These are phyloP conservation scores for Brasenia schreberi DNA, from an alignment of 164 flowering plant genomes.

Conservation along the genomic window DNA sequence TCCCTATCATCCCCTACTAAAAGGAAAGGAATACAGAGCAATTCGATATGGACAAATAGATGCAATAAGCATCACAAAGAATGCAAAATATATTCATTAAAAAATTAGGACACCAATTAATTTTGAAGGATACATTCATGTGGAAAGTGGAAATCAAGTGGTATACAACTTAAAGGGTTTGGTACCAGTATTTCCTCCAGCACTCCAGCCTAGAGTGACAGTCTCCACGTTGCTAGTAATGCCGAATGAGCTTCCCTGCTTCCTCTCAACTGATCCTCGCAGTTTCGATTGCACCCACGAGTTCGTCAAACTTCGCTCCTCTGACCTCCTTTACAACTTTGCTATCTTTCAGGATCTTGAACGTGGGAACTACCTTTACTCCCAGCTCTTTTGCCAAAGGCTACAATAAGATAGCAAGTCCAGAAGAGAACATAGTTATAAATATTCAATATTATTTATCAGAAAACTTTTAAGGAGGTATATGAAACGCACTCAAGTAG, in stretches of 20 bases:
- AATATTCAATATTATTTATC: too few species aligned
- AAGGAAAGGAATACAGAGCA: not conserved
- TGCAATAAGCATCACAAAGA: not conserved
- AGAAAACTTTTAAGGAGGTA: slow-evolving; percentile 6
- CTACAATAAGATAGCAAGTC: slow-evolving; percentile 23
- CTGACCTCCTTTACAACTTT: slow-evolving; percentile 78
- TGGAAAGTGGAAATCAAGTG: not conserved
- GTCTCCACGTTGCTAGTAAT: not conserved
- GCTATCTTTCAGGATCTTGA: slow-evolving; percentile 72
- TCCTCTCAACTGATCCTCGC: slow-evolving; percentile 37
- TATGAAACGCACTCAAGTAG: not conserved
- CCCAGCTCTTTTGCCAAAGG: slow-evolving; percentile 90
- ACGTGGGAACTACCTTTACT: slow-evolving; percentile 82
- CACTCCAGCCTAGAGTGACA: not conserved
- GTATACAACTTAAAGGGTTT: not conserved
- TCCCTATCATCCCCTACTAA: not conserved
- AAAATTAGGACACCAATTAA: not conserved
- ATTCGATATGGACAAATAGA: too few species aligned
- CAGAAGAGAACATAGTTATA: too few species aligned
- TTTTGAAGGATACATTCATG: not conserved
- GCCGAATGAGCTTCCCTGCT: not conserved
- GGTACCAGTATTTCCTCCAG: not conserved
- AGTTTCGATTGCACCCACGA: slow-evolving; percentile 54
- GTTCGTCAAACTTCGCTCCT: slow-evolving; percentile 75
- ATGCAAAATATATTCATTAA: not conserved